These are phyloP conservation scores for Gomphus bonarii DNA, from an alignment of 1,284 basidiomycete species.

Conservation along the genomic window DNA sequence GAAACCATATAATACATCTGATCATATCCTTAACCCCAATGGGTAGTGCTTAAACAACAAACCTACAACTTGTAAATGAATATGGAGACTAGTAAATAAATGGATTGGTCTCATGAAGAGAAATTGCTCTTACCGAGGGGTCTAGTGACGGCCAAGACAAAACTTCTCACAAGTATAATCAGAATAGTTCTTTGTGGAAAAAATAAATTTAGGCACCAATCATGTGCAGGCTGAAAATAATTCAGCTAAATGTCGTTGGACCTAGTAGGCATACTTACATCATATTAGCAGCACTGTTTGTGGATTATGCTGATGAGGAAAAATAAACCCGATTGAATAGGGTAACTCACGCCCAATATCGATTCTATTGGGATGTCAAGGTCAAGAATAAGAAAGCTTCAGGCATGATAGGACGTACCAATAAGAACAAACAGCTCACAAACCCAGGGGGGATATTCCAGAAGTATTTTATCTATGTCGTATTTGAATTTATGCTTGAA, in stretches of 20 bases:
- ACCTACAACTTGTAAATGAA: neutral
- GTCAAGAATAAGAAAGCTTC: neutral
- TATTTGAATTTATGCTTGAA: neutral
- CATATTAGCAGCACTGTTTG: neutral
- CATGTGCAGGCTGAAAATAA: slow-evolving; percentile 2
- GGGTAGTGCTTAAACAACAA: neutral
- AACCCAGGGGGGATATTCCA: neutral
- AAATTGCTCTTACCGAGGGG: neutral
- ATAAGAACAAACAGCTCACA: neutral
- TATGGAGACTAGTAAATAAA: neutral
- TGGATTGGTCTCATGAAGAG: neutral
- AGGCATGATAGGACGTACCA: neutral
- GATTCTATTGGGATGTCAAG: neutral
- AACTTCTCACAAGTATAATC: neutral
- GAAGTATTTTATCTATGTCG: neutral
- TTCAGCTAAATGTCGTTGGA: neutral
- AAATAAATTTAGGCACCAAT: neutral
- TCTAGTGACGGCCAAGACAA: neutral
- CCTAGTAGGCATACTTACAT: neutral
- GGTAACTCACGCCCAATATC: slow-evolving; percentile 6
- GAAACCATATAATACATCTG: slow-evolving; percentile 5
- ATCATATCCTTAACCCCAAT: neutral
- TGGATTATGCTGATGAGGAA: neutral
- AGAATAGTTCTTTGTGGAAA: neutral
- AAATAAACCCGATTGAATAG: neutral